Percentiles rank a stretch among this genome's conserved stretches.
Evolutionary conservation across 1,284 basidiomycete genomes (phyloP).

Genomic region (Boletus sp.): DNA sequence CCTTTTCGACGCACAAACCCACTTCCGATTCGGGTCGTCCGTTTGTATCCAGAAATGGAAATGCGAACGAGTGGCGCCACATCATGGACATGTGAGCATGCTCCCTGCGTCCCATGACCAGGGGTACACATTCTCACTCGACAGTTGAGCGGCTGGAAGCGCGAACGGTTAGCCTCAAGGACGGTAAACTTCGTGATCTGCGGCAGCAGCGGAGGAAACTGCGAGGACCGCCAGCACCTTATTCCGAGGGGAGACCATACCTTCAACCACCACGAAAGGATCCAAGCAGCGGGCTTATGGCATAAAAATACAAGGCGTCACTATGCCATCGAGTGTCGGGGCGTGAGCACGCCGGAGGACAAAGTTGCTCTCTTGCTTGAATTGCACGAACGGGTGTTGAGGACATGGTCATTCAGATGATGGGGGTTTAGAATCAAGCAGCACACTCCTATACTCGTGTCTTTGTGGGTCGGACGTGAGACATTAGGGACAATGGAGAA

Average conservation of each 20-base stretch:
- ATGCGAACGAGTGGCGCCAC: conserved; percentile 6
- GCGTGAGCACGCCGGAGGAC: not conserved
- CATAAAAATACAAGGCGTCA: conserved; percentile 21
- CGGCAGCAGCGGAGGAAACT: not conserved
- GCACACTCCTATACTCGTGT: not conserved
- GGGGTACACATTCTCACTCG: conserved; percentile 5
- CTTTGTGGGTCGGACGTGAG: conserved; percentile 10
- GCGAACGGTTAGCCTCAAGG: not conserved
- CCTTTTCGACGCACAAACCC: conserved; percentile 29
- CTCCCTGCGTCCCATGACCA: conserved; percentile 21
- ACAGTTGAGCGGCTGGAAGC: conserved; percentile 16
- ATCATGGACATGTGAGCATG: conserved; percentile 6
- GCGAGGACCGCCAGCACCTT: not conserved
- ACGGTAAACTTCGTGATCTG: not conserved
- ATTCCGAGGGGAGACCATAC: conserved; percentile 1
- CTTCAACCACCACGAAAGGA: not conserved
- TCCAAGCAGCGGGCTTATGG: conserved; percentile 1
- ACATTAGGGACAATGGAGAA: conserved; percentile 6
- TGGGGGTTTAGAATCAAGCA: conserved; percentile 12
- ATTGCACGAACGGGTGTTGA: not conserved
- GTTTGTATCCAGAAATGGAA: conserved; percentile 26
- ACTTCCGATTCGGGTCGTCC: conserved; percentile 19
- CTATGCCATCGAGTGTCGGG: conserved; percentile 4
- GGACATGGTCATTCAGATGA: conserved; percentile 1
- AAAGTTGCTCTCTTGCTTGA: not conserved